Conservation (phyloP, 352 stramenopile species). For the Globisporangium takayamanum region DNA sequence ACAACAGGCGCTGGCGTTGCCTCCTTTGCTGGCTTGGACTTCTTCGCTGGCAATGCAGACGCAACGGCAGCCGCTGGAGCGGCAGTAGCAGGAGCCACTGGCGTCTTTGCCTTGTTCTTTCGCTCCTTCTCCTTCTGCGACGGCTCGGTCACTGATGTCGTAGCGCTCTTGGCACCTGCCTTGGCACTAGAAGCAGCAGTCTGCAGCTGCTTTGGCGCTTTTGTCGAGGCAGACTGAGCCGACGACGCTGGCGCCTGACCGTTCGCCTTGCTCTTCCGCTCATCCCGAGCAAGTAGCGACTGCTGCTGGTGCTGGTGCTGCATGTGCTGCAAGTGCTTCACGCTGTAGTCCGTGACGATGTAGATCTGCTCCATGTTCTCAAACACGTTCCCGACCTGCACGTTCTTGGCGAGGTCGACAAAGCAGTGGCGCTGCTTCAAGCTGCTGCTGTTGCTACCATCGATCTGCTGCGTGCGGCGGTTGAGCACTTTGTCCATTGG, state of each 20-base stretch:
- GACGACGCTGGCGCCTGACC: slow-evolving; percentile 3
- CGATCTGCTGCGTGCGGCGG: slow-evolving; percentile 26
- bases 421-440: slow-evolving; percentile 35
- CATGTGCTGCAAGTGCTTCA: slow-evolving; percentile 4
- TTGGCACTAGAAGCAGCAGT: neutral
- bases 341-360: slow-evolving; percentile 32
- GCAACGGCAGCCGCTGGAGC: neutral
- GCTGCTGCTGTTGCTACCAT: slow-evolving; percentile 9
- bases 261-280: slow-evolving; percentile 9
- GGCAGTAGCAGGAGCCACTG: slow-evolving; percentile 15
- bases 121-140: slow-evolving; percentile 15
- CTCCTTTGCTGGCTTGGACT: slow-evolving; percentile 11
- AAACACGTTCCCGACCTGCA: slow-evolving; percentile 72
- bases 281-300: neutral
- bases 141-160: neutral
- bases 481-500: slow-evolving; percentile 43
- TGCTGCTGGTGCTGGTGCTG: slow-evolving; percentile 2
- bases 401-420: slow-evolving; percentile 72
- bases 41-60: slow-evolving; percentile 9
- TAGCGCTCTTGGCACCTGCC: slow-evolving; percentile 1
- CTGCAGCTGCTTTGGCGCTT: too few relatives aligned
- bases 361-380: slow-evolving; percentile 78
- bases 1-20: slow-evolving; percentile 4
- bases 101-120: slow-evolving; percentile 17
- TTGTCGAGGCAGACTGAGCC: neutral